Conservation (phyloP, 1,284 basidiomycete genomes). For the Neolentinus lepideus region DNA sequence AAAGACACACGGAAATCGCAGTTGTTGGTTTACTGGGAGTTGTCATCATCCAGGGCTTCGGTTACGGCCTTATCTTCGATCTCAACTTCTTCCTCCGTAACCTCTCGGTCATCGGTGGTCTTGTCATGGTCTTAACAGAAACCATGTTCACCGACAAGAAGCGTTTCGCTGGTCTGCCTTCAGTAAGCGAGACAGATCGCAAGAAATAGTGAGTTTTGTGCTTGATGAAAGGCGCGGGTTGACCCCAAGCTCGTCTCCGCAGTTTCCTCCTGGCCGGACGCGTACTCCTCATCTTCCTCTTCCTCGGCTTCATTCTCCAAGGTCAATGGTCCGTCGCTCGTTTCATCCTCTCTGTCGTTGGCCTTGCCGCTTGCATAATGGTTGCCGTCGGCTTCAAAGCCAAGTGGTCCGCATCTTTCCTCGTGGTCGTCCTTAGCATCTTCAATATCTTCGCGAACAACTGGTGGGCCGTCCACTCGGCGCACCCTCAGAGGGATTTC, state of each 20-base stretch:
- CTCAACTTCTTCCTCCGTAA: slow-evolving; percentile 94
- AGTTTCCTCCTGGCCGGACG: slow-evolving; percentile 97
- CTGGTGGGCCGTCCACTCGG: slow-evolving; percentile 94
- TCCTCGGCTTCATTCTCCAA: slow-evolving; percentile 96
- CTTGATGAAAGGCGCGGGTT: slow-evolving; percentile 6
- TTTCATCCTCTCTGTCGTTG: slow-evolving; percentile 81
- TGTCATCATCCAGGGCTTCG: slow-evolving; percentile 84
- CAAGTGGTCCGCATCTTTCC: slow-evolving; percentile 97
- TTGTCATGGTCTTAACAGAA: slow-evolving; percentile 96
- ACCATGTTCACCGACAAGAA: slow-evolving; percentile 84
- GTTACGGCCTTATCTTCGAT: slow-evolving; percentile 55
- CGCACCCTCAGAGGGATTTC: slow-evolving; percentile 96
- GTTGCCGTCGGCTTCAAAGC: slow-evolving; percentile 99
- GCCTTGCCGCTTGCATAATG: slow-evolving; percentile 91
- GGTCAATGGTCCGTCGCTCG: slow-evolving; percentile 86
- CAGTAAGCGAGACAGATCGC: slow-evolving; percentile 90
- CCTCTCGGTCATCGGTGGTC: slow-evolving; percentile 35
- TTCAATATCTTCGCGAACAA: slow-evolving; percentile 99
- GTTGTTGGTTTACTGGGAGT: slow-evolving; percentile 87
- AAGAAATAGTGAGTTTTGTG: slow-evolving; percentile 86
- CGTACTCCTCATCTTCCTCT: slow-evolving; percentile 97
- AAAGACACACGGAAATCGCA: slow-evolving; percentile 84
- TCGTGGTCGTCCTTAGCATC: slow-evolving; percentile 85
- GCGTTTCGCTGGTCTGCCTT: slow-evolving; percentile 88
- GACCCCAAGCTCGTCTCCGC: slow-evolving; percentile 2